Evolutionary conservation across 768 basidiomycete genomes (phyloP).

Genomic region (Antrodiella citrinella): DNA sequence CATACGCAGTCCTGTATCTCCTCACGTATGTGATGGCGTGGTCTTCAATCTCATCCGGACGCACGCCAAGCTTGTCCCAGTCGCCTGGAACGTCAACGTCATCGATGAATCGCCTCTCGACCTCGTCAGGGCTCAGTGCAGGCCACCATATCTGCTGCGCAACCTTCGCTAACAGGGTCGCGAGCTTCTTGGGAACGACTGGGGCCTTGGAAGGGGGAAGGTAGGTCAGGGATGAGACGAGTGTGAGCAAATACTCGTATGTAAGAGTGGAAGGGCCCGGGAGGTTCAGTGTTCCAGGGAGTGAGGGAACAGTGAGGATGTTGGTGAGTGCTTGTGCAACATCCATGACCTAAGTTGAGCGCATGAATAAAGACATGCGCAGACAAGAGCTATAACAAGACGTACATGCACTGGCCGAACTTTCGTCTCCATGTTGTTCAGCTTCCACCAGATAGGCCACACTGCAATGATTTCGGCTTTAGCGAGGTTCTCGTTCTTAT

Average conservation of each 20-base stretch:
- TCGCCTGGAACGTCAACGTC: conserved; percentile 68
- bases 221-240: conserved; percentile 77
- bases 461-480: conserved; percentile 32
- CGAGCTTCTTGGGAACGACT: conserved; percentile 66
- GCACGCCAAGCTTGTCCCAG: conserved; percentile 78
- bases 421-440: conserved; percentile 82
- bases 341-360: conserved; percentile 64
- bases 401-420: conserved; percentile 84
- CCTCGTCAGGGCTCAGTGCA: conserved; percentile 82
- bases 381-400: neutral
- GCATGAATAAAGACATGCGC: conserved; percentile 2
- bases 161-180: conserved; percentile 54
- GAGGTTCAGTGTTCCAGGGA: conserved; percentile 65
- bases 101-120: conserved; percentile 79
- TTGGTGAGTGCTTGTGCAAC: conserved; percentile 89
- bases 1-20: conserved; percentile 83
- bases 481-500: conserved; percentile 15
- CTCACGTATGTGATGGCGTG: conserved; percentile 87
- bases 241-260: conserved; percentile 68
- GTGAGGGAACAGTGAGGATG: conserved; percentile 53
- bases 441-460: conserved; percentile 90
- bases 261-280: conserved; percentile 87
- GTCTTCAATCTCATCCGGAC: conserved; percentile 77
- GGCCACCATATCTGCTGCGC: conserved; percentile 85
- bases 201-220: conserved; percentile 65